These are phyloP conservation scores for Venturia asperata DNA, from an alignment of 2,329 filamentous ascomycete genomes.

Conservation along the genomic window DNA sequence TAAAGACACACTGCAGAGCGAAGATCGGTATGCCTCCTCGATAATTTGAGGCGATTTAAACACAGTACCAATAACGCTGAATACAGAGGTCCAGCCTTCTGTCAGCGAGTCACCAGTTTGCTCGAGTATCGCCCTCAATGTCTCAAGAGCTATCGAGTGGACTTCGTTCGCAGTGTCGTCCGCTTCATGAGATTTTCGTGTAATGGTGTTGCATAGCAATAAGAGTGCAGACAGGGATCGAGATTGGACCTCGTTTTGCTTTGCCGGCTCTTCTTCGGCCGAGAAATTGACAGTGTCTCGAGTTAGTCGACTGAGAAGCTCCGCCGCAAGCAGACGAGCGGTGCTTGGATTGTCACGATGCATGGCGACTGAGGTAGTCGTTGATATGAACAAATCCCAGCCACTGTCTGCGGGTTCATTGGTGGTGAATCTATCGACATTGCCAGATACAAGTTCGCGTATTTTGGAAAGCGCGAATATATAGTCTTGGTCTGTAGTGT, in stretches of 20 bases:
- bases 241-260: slow-evolving; percentile 54
- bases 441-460: slow-evolving; percentile 39
- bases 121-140: slow-evolving; percentile 74
- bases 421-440: slow-evolving; percentile 54
- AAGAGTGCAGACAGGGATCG: slow-evolving; percentile 62
- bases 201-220: slow-evolving; percentile 36
- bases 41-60: slow-evolving; percentile 41
- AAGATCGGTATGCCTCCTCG: slow-evolving; percentile 16
- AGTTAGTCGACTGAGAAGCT: slow-evolving; percentile 43
- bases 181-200: slow-evolving; percentile 45
- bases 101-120: slow-evolving; percentile 78
- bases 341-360: slow-evolving; percentile 34
- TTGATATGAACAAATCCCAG: slow-evolving; percentile 61
- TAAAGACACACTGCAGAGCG: slow-evolving; percentile 58
- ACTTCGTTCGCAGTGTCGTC: slow-evolving; percentile 67
- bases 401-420: slow-evolving; percentile 62
- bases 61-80: slow-evolving; percentile 76
- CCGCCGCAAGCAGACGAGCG: slow-evolving; percentile 43
- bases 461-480: slow-evolving; percentile 44
- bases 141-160: slow-evolving; percentile 71
- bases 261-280: slow-evolving; percentile 38
- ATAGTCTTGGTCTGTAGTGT: slow-evolving; percentile 38
- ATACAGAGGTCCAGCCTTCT: slow-evolving; percentile 77
- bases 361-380: slow-evolving; percentile 44
- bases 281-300: slow-evolving; percentile 46